phyloP scores from a whole-genome alignment of 2,329 filamentous ascomycete species.

The Calonectria henricotiae region DNA sequence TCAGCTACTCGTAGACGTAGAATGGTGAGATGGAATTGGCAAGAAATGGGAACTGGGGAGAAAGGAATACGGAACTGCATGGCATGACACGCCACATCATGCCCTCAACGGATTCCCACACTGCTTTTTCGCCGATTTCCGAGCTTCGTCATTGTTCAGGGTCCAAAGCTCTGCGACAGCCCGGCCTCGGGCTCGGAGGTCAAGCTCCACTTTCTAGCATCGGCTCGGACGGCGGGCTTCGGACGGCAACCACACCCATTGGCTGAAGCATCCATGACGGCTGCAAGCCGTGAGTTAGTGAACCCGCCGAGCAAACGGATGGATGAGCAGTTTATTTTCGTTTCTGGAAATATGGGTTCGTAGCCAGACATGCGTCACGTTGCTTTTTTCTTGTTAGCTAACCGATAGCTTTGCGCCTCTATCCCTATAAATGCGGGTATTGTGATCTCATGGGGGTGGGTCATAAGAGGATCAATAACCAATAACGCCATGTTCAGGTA shows the following conservation, averaged over 20 bases:
- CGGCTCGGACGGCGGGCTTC: constrained; percentile 38
- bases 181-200: constrained; percentile 36
- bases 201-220: constrained; percentile 33
- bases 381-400: constrained; percentile 13
- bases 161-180: constrained; percentile 19
- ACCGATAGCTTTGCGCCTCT: neutral
- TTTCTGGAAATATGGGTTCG: constrained; percentile 28
- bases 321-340: neutral
- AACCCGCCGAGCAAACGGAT: neutral
- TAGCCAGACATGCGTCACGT: neutral
- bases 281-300: neutral
- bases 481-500: neutral
- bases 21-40: neutral
- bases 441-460: neutral
- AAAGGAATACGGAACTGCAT: constrained; percentile 19
- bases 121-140: constrained; percentile 38
- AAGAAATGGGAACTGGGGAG: neutral
- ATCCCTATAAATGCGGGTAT: neutral
- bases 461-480: neutral
- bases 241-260: constrained; percentile 34
- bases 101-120: constrained; percentile 7
- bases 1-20: neutral
- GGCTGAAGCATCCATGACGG: constrained; percentile 7
- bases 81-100: constrained; percentile 26
- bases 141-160: constrained; percentile 37